Evolutionary conservation across 192 early-diverging fungal species (phyloP).

Genomic region (Umbelopsis ramanniana): DNA sequence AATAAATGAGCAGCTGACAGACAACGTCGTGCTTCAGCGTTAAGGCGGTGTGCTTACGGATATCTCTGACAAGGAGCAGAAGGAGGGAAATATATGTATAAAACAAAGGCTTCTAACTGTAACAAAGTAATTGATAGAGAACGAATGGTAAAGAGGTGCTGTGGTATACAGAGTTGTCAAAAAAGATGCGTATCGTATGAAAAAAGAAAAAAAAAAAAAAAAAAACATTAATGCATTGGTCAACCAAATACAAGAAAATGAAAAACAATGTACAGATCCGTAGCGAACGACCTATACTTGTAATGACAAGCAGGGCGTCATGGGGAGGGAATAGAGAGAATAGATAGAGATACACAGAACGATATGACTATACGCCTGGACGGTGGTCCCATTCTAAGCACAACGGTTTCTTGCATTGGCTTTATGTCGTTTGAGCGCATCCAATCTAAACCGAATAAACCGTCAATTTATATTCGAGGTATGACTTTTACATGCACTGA

Average conservation of each 20-base stretch:
- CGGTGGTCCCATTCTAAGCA: neutral
- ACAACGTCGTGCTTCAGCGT: neutral
- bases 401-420: conserved; percentile 31
- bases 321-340: neutral
- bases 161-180: neutral
- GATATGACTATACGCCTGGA: neutral
- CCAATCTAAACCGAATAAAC: conserved; percentile 31
- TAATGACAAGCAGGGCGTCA: neutral
- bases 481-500: too few relatives aligned
- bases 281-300: neutral
- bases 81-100: neutral
- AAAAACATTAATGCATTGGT: too few relatives aligned
- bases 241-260: too few relatives aligned
- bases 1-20: conserved; percentile 8
- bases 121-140: conserved; percentile 1
- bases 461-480: too few relatives aligned
- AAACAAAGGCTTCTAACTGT: neutral
- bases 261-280: neutral
- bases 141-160: neutral
- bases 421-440: conserved; percentile 72
- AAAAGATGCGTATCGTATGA: too few relatives aligned
- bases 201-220: too few relatives aligned
- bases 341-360: neutral
- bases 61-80: too few relatives aligned
- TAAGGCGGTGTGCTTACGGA: neutral